Percentiles rank a stretch among this genome's conserved stretches.
Conservation (phyloP, 2,329 filamentous ascomycete species). For the Diaporthe citri region DNA sequence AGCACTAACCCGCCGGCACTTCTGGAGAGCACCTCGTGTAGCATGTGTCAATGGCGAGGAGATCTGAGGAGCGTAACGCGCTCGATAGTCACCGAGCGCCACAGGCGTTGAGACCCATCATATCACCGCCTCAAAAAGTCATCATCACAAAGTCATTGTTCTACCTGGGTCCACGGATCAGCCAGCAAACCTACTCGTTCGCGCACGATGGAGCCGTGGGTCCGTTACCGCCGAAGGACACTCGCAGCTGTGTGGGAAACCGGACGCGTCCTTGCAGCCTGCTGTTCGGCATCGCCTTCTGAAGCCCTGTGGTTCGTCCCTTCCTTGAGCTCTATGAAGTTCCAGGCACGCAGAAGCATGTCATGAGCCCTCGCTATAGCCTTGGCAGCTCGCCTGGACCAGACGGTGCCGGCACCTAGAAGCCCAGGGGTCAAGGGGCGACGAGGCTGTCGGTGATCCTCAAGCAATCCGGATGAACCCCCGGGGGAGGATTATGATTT, state of each 20-base stretch:
- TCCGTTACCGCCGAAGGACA: neutral
- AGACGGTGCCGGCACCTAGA: neutral
- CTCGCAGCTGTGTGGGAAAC: neutral
- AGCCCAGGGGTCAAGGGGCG: neutral
- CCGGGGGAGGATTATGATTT: neutral
- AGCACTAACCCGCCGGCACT: neutral
- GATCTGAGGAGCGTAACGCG: too few species aligned
- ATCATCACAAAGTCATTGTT: neutral
- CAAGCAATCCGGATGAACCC: neutral
- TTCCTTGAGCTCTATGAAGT: neutral
- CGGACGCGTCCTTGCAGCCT: neutral
- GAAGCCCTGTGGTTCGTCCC: neutral
- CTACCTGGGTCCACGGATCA: neutral
- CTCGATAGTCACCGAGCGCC: neutral
- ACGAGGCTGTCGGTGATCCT: neutral
- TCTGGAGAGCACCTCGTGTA: neutral
- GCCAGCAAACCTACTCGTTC: neutral
- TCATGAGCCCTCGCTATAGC: neutral
- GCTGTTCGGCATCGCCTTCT: neutral
- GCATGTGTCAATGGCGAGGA: neutral
- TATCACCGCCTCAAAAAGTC: neutral
- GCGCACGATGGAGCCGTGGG: too few species aligned
- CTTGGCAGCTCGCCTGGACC: constrained; percentile 14
- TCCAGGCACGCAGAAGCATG: constrained; percentile 3
- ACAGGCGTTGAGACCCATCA: neutral